Evolutionary conservation across 805 yeast genomes (phyloP), one percentile per base, ranked within the genome.

Genomic region (Naumovozyma castellii): DNA sequence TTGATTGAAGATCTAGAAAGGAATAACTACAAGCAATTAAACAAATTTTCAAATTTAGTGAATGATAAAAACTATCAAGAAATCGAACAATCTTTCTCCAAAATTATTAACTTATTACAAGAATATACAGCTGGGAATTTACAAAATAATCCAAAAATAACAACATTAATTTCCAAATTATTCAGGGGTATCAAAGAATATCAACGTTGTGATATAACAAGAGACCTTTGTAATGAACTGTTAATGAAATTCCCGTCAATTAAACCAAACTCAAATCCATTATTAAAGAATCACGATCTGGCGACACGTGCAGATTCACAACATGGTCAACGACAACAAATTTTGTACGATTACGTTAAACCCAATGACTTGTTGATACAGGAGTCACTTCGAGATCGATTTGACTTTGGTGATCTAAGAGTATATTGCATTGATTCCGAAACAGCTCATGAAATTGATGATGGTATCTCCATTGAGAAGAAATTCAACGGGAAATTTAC

Each of bases 381-480:
- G 13, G 54, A 55, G 31, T 36, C 49, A 2, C 49, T 56, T 0
- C 37, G 39, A 2, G 35, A 27, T 1, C 39, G 56, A 17, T 62
- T 81, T n/a, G 67, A 68, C 19, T 73, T 69, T 46, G 60, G 61
- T 0, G 61, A 68, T 34, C 52, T 71, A 10, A 71, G 74, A 0
- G 78, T 87, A 1, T 90, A 77, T 56, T 87, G 97, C 61, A 85
- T 90, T 43, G 98, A 92, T 61, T 70, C 80, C 2, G 74, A 67
- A 3, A 70, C 69, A 32, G 95, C 97, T 0, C 80, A 81, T 48
- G 97, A 92, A 59, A 82, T 92, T 43, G 98, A 90, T 59, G 98
- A 90, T 61, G 98, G 97, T 35, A 69, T 90, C 19, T 76, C 95
- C 1, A 65, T 90, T 15, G 65, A 65, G 34, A 46, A 44, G 3